Percentiles rank a stretch among this genome's conserved stretches.
These are phyloP conservation scores for Mucor piriformis DNA, from an alignment of 371 early-diverging fungal genomes.

Conservation along the genomic window DNA sequence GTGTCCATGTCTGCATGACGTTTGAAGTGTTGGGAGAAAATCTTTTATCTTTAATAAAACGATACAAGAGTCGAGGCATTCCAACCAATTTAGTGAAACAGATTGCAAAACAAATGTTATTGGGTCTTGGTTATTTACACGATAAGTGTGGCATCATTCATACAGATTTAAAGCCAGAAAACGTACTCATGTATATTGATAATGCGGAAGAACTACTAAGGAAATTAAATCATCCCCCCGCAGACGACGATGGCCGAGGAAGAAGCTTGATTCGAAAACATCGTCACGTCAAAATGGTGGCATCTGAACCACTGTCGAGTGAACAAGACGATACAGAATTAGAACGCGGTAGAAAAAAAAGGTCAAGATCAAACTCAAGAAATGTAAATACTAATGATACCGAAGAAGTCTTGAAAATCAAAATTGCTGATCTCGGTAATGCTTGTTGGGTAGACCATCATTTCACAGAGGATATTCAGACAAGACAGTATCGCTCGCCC, in stretches of 20 bases:
- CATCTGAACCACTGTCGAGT: slow-evolving; percentile 41
- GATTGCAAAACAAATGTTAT: slow-evolving; percentile 85
- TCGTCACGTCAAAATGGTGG: slow-evolving; percentile 34
- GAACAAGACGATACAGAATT: slow-evolving; percentile 8
- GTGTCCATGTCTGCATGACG: slow-evolving; percentile 94
- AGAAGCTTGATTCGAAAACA: slow-evolving; percentile 34
- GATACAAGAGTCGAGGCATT: slow-evolving; percentile 82
- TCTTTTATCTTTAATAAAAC: slow-evolving; percentile 80
- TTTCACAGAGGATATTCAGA: slow-evolving; percentile 96
- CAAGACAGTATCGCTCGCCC: slow-evolving; percentile 97
- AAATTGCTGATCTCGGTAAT: slow-evolving; percentile 97
- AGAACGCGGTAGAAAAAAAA: slow-evolving; percentile 14
- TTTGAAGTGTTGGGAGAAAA: slow-evolving; percentile 98
- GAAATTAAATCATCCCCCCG: slow-evolving; percentile 4
- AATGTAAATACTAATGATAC: slow-evolving; percentile 1
- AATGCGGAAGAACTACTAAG: slow-evolving; percentile 75
- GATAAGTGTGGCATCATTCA: slow-evolving; percentile 95
- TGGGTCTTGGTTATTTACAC: slow-evolving; percentile 94
- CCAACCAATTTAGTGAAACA: slow-evolving; percentile 86
- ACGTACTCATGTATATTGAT: slow-evolving; percentile 89
- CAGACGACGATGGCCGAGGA: slow-evolving; percentile 25
- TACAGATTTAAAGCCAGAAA: slow-evolving; percentile 98
- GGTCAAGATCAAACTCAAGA: slow-evolving; percentile 17
- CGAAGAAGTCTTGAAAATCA: slow-evolving; percentile 67
- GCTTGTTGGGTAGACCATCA: slow-evolving; percentile 97